Conservation (phyloP, 257 asterid species). For the Gentiana straminea region DNA sequence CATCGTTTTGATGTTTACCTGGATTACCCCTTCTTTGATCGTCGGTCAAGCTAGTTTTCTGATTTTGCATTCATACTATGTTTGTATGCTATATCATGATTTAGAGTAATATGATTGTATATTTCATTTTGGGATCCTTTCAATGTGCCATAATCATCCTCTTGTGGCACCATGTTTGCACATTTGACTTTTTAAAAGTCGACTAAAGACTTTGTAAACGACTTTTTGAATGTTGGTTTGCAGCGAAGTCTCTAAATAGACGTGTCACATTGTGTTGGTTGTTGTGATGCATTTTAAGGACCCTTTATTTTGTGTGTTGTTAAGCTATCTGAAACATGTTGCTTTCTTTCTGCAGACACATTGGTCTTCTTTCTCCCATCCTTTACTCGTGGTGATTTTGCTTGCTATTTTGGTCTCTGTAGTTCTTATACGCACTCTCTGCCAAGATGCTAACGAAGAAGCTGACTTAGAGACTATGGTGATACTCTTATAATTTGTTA, state of each 20-base stretch:
- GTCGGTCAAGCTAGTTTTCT: neutral
- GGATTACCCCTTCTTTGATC: no score
- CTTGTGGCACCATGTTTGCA: no score
- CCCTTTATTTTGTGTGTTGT: neutral
- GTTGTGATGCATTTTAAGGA: no score
- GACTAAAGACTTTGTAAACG: no score
- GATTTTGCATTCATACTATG: neutral
- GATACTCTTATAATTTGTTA: neutral
- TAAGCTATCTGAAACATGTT: neutral
- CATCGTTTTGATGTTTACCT: no score
- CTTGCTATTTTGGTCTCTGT: constrained; percentile 73
- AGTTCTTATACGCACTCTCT: constrained; percentile 79
- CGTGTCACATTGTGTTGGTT: no score
- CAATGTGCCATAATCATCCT: no score
- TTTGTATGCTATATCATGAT: neutral
- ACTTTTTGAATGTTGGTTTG: no score
- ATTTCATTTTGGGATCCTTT: no score
- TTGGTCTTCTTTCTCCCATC: constrained; percentile 76
- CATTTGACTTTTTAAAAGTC: no score
- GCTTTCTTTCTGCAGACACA: constrained; percentile 51
- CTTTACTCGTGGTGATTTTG: constrained; percentile 83
- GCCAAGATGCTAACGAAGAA: constrained; percentile 69
- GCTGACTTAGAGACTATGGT: constrained; percentile 69
- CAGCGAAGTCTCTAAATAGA: no score
- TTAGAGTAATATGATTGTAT: neutral